Conservation (phyloP, 75 land plant genomes). For the Cunninghamia lanceolata region DNA sequence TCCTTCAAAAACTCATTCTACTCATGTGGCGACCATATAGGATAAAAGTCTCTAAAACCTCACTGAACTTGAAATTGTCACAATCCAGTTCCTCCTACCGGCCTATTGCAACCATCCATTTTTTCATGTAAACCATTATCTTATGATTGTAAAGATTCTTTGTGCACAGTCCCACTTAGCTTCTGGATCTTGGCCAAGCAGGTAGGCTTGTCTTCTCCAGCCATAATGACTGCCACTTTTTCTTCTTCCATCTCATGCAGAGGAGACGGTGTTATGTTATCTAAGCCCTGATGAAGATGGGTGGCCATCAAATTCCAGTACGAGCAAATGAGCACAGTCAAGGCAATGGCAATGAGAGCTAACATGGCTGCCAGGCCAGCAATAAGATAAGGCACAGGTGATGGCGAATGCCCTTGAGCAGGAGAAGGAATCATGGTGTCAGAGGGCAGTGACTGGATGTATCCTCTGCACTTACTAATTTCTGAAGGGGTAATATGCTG, state of each 20-base stretch:
- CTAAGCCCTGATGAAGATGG: background rate
- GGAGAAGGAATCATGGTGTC: too few species aligned
- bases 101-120: too few species aligned
- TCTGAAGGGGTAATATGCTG: too few species aligned
- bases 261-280: background rate
- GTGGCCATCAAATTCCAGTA: background rate
- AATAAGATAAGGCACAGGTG: background rate
- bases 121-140: too few species aligned
- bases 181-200: background rate
- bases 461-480: too few species aligned
- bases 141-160: background rate
- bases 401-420: background rate
- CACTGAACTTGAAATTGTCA: too few species aligned
- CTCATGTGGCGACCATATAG: too few species aligned
- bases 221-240: slow-evolving; percentile 6
- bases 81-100: too few species aligned
- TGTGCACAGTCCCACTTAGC: background rate
- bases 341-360: background rate
- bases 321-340: background rate
- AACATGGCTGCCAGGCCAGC: background rate
- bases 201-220: background rate
- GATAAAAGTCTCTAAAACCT: too few species aligned
- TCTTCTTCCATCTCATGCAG: background rate
- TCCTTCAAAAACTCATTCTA: too few species aligned
- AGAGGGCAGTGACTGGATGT: too few species aligned